Conservation (phyloP, 306 rosid species). For the Inga laurina region DNA sequence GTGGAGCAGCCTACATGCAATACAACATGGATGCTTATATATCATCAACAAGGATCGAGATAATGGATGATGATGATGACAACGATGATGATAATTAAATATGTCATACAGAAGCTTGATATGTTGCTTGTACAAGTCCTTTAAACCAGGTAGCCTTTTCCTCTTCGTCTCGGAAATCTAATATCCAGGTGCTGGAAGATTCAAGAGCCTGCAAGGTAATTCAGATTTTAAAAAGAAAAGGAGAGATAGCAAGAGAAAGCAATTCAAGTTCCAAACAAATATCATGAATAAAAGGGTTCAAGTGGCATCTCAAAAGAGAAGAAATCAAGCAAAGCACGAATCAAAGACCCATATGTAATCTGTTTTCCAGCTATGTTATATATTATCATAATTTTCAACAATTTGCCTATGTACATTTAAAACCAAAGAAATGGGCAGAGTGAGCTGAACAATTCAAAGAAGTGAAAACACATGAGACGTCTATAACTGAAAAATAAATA, state of each 20-base stretch:
- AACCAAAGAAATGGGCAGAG: background rate
- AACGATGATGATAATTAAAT: background rate
- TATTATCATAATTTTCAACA: background rate
- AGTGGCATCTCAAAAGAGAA: slow-evolving; percentile 5
- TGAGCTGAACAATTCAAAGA: background rate
- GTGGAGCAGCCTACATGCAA: slow-evolving; percentile 67
- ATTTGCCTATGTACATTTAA: background rate
- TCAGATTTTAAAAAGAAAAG: slow-evolving; percentile 15
- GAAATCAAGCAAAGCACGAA: background rate
- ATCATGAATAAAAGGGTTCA: background rate
- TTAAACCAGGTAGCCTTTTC: slow-evolving; percentile 79
- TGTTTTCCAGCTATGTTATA: background rate
- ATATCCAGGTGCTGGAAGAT: slow-evolving; percentile 90
- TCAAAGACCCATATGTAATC: background rate
- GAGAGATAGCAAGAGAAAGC: slow-evolving; percentile 27
- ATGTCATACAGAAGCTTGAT: slow-evolving; percentile 88
- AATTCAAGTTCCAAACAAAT: background rate
- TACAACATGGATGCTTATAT: slow-evolving; percentile 30
- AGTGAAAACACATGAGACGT: background rate
- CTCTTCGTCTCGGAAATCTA: slow-evolving; percentile 69
- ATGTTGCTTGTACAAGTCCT: slow-evolving; percentile 85
- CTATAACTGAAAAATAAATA: background rate
- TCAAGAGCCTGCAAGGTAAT: slow-evolving; percentile 50
- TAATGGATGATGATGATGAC: background rate
- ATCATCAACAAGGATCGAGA: slow-evolving; percentile 13